Percentiles rank a stretch among this genome's conserved stretches.
These are phyloP conservation scores for Suillus sp. DNA, from an alignment of 768 basidiomycete genomes.

Conservation along the genomic window DNA sequence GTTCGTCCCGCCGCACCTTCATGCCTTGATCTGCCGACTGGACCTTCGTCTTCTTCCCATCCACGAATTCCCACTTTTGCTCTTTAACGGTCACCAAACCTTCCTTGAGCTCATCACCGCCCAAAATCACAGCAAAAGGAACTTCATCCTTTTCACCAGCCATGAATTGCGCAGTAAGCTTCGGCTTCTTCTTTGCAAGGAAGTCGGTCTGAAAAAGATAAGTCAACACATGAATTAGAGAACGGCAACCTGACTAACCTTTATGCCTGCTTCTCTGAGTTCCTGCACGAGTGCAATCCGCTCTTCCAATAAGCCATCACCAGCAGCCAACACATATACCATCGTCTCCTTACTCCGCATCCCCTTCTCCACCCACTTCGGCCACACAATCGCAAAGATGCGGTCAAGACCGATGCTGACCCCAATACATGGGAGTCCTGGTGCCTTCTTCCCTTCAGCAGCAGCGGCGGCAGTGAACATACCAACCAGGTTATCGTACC, in stretches of 20 bases:
- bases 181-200: slow-evolving; percentile 90
- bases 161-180: slow-evolving; percentile 83
- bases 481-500: slow-evolving; percentile 94
- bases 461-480: slow-evolving; percentile 86
- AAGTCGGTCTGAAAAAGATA: slow-evolving; percentile 74
- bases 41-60: slow-evolving; percentile 68
- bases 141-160: slow-evolving; percentile 90
- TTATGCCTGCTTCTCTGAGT: slow-evolving; percentile 84
- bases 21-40: slow-evolving; percentile 64
- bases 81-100: slow-evolving; percentile 92
- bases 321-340: slow-evolving; percentile 91
- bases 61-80: slow-evolving; percentile 78
- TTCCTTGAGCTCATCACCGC: slow-evolving; percentile 78
- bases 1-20: slow-evolving; percentile 60
- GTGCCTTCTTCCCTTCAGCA: slow-evolving; percentile 67
- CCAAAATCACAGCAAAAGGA: slow-evolving; percentile 92
- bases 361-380: slow-evolving; percentile 78
- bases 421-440: slow-evolving; percentile 84
- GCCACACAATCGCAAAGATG: slow-evolving; percentile 89
- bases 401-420: slow-evolving; percentile 92
- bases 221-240: slow-evolving; percentile 9
- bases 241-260: slow-evolving; percentile 49
- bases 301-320: slow-evolving; percentile 86
- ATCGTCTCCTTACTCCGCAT: slow-evolving; percentile 89
- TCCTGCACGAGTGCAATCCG: slow-evolving; percentile 78